Conservation (phyloP, 257 asterid genomes). For the Oldenlandia corymbosa region DNA sequence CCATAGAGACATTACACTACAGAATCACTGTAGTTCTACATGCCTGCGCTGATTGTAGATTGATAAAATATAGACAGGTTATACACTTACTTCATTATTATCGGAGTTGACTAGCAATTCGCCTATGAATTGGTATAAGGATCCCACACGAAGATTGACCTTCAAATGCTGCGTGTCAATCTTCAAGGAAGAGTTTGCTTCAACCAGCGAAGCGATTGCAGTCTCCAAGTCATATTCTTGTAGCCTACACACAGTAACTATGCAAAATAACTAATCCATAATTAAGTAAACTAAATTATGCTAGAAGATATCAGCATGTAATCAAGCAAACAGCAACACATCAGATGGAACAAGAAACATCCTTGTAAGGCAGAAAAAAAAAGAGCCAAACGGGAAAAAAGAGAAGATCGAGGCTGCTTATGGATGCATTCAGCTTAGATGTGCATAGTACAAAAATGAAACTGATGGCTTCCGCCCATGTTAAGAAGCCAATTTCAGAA, state of each 20-base stretch:
- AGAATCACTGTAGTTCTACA: background rate
- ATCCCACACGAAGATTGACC: conserved; percentile 58
- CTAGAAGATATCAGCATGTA: background rate
- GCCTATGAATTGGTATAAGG: conserved; percentile 81
- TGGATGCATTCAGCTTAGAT: no score
- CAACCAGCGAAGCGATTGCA: conserved; percentile 60
- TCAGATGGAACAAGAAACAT: background rate
- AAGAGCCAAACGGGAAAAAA: background rate
- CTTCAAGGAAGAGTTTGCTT: conserved; percentile 57
- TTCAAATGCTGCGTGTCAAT: conserved; percentile 58
- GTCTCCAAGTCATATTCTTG: conserved; percentile 62
- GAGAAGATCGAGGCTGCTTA: no score
- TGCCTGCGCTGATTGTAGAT: background rate
- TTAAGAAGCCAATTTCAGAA: no score
- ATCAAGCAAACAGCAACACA: background rate
- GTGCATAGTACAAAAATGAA: no score
- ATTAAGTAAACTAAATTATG: no score
- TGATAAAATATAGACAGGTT: background rate
- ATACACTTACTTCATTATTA: conserved; percentile 45
- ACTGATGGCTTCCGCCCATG: no score
- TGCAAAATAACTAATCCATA: background rate
- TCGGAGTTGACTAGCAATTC: conserved; percentile 58
- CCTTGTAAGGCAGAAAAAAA: background rate
- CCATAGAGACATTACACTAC: background rate
- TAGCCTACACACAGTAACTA: conserved; percentile 39